These are phyloP conservation scores for Pichia sp. DNA, from an alignment of 1,139 yeast species.

Conservation along the genomic window DNA sequence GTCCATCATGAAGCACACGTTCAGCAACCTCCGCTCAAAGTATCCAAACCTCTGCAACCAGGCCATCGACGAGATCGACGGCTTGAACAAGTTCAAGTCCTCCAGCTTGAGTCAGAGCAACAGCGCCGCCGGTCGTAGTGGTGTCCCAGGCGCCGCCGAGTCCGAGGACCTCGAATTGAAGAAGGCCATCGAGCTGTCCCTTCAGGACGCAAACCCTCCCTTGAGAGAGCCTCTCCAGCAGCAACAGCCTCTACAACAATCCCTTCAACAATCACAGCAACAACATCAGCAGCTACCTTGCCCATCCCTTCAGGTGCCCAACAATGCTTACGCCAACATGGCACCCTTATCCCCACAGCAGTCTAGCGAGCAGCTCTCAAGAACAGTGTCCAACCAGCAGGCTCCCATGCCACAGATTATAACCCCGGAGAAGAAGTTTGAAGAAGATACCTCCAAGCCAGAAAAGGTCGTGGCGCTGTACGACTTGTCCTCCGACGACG, in stretches of 20 bases:
- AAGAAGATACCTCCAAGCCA: constrained; percentile 33
- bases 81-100: constrained; percentile 11
- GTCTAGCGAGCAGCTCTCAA: neutral
- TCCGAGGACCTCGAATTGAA: constrained; percentile 77
- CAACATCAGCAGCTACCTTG: neutral
- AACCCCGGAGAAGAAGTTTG: neutral
- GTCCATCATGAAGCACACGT: constrained; percentile 62
- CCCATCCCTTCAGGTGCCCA: neutral
- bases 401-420: constrained; percentile 1
- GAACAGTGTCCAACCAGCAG: neutral
- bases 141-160: neutral
- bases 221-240: neutral
- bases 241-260: constrained; percentile 8
- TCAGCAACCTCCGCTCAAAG: constrained; percentile 36
- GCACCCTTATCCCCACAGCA: neutral
- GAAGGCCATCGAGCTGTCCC: constrained; percentile 71
- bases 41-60: constrained; percentile 44
- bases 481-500: constrained; percentile 68
- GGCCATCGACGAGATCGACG: constrained; percentile 27
- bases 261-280: constrained; percentile 3
- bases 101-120: neutral
- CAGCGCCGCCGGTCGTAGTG: neutral
- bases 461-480: constrained; percentile 75
- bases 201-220: constrained; percentile 47
- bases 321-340: neutral